Base-by-base conservation (phyloP, 2,329 filamentous ascomycete species). In the Sordariomycetes sp. region DNA sequence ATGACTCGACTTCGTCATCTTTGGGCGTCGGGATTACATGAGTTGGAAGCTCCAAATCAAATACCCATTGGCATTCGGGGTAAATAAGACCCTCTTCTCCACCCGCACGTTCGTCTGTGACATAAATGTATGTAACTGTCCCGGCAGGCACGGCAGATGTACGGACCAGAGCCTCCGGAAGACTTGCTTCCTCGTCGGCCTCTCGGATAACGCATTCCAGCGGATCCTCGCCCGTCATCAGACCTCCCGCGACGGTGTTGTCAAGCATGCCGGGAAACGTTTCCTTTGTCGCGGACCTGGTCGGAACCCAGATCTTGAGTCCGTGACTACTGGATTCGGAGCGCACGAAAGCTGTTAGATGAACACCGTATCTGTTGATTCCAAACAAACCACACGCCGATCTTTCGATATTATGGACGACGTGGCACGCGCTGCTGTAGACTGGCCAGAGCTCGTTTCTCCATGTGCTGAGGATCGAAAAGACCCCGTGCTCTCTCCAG, bases 211-310 rank as follows among this genome's bases (percentile, higher is more conserved):
- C 73, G 67, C 87, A 90, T 66, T 92, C 90, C 54, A 90, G 86
- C 0, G 89, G 87, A 24, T 78, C 78, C 68, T 96, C 91, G 15
- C 85, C 87, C 0, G 89, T 88, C 68, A 86, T 84, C 62, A 97
- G 84, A 0, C 72, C 80, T n/a, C 80, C 80, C 0, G 91, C 94
- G 7, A 95, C 94, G 1, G 90, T 90, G 69, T 97, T 99, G 70
- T 99, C 94, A 62, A 99, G 76, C 80, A 96, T 91, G n/a, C 87
- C 80, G 0, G 87, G 86, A 66, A 92, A 99, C 0, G 90, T 96
- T 62, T 88, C 82, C 75, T 97, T 99, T 59, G 76, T 80, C 55
- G 75, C 76, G 13, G 90, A 81, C 10, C 94, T 79, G 52, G 85
- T 80, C 3, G 94, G 88, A 1, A 95, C 81, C 92, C 94, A 97